These are phyloP conservation scores for Odontarrhena argentea DNA, from an alignment of 345 rosid species.

Conservation along the genomic window DNA sequence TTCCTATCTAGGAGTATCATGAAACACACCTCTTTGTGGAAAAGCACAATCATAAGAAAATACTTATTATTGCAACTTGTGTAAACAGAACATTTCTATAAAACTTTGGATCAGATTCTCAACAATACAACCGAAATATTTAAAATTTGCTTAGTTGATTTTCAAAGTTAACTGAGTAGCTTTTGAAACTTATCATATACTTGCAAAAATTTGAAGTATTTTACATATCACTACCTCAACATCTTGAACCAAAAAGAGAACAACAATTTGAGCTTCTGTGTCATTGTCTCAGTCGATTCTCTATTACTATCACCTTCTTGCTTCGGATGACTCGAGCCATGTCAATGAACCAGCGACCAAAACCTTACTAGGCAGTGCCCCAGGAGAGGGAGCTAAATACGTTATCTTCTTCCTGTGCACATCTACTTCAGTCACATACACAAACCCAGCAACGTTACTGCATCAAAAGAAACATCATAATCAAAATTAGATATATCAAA, in stretches of 20 bases:
- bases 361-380: constrained; percentile 67
- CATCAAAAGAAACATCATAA: constrained; percentile 25
- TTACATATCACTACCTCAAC: not conserved
- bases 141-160: not conserved
- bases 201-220: no score
- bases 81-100: no score
- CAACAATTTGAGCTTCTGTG: not conserved
- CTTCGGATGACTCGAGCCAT: constrained; percentile 66
- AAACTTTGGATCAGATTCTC: no score
- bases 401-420: constrained; percentile 65
- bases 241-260: constrained; percentile 1
- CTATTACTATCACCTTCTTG: constrained; percentile 33
- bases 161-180: not conserved
- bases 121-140: no score
- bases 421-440: constrained; percentile 75
- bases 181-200: constrained; percentile 1
- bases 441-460: constrained; percentile 86
- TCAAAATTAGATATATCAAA: not conserved
- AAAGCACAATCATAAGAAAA: not conserved
- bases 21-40: not conserved
- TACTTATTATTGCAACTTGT: not conserved
- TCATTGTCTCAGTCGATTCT: constrained; percentile 5
- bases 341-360: constrained; percentile 74
- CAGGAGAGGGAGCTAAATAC: constrained; percentile 69
- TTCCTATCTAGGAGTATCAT: not conserved